These are phyloP conservation scores for Auricularia cornea DNA, from an alignment of 768 basidiomycete species.

Conservation along the genomic window DNA sequence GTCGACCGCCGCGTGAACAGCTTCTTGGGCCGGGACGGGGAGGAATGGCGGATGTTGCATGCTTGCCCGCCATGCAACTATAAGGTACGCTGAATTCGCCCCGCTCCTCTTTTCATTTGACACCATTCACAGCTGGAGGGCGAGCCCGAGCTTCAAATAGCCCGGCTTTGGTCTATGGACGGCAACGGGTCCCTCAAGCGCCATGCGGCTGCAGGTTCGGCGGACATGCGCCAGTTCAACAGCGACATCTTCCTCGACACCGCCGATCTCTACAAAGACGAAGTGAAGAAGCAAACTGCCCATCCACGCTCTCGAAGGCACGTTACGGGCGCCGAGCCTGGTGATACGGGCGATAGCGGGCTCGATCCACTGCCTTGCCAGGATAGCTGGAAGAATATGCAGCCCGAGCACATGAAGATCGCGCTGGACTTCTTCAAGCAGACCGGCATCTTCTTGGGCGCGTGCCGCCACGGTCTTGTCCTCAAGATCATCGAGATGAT, in stretches of 20 bases:
- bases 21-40: too few species aligned
- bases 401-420: not conserved
- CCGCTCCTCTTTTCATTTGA: too few species aligned
- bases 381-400: not conserved
- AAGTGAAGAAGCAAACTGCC: too few species aligned
- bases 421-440: not conserved
- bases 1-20: too few species aligned
- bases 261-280: not conserved
- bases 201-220: slow-evolving; percentile 13
- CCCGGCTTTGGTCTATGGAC: slow-evolving; percentile 19
- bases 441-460: not conserved
- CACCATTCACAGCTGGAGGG: too few species aligned
- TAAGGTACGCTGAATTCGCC: too few species aligned
- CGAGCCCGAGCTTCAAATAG: slow-evolving; percentile 18
- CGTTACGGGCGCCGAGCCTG: not conserved
- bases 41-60: too few species aligned
- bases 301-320: too few species aligned
- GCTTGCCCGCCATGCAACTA: too few species aligned
- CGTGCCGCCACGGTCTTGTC: not conserved
- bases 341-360: not conserved
- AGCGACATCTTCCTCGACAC: not conserved
- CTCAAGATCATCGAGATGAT: not conserved
- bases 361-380: not conserved
- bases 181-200: slow-evolving; percentile 28
- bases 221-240: not conserved